Evolutionary conservation across 2,329 filamentous ascomycete species (phyloP).

Genomic region (Xylaria sp.): DNA sequence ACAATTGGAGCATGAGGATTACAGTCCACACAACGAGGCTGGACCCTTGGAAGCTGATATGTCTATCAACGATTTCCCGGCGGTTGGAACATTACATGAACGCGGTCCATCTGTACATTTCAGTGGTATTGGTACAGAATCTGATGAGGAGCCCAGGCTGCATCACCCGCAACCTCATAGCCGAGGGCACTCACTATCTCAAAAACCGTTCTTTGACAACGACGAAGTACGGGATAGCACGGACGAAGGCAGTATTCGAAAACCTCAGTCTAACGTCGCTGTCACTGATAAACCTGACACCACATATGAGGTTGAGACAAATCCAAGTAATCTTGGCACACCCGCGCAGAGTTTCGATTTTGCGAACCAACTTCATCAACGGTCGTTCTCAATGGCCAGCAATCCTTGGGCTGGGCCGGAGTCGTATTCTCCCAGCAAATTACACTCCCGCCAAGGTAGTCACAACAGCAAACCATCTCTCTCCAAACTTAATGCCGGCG

Average conservation of each 20-base stretch:
- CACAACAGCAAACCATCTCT: conserved; percentile 77
- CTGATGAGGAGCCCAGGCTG: conserved; percentile 66
- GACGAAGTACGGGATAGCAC: conserved; percentile 57
- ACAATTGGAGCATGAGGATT: conserved; percentile 81
- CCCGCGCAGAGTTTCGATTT: conserved; percentile 66
- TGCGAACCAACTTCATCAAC: conserved; percentile 61
- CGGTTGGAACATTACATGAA: conserved; percentile 51
- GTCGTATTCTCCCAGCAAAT: conserved; percentile 53
- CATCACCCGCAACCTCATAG: conserved; percentile 81
- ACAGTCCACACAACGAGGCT: conserved; percentile 70
- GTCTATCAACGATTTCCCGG: conserved; percentile 36
- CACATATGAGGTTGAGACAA: conserved; percentile 76
- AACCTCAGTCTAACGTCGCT: conserved; percentile 55
- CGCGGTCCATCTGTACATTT: conserved; percentile 62
- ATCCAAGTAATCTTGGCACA: conserved; percentile 77
- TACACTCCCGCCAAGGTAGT: conserved; percentile 58
- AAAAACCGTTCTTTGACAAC: conserved; percentile 71
- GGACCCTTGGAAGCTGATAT: conserved; percentile 49
- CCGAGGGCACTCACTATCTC: conserved; percentile 76
- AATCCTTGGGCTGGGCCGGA: conserved; percentile 72
- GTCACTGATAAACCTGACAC: conserved; percentile 60
- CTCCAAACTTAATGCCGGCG: conserved; percentile 87
- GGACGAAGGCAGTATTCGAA: conserved; percentile 53
- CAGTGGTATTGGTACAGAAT: conserved; percentile 64
- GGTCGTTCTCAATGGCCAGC: conserved; percentile 65